Conservation (phyloP, 805 yeast species). For the Ogataea sp. region DNA sequence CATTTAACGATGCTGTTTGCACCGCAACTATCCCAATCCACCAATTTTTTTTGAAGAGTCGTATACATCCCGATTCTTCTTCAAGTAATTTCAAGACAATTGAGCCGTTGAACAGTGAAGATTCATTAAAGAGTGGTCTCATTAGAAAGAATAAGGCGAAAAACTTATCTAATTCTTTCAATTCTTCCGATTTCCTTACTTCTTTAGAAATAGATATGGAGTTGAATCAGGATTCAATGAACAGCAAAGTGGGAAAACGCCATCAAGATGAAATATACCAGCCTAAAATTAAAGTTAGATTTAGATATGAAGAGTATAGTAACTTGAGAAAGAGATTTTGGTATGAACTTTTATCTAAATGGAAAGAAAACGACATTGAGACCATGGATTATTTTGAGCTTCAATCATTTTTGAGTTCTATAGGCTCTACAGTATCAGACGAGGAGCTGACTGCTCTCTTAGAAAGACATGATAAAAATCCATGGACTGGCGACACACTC, state of each 20-base stretch:
- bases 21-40: slow-evolving; percentile 46
- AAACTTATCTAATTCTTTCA: slow-evolving; percentile 16
- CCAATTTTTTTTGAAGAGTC: slow-evolving; percentile 13
- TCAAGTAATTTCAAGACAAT: slow-evolving; percentile 5
- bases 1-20: slow-evolving; percentile 81
- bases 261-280: slow-evolving; percentile 22
- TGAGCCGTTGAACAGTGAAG: slow-evolving; percentile 6
- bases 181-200: slow-evolving; percentile 30
- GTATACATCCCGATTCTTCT: not conserved
- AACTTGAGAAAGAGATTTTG: slow-evolving; percentile 62
- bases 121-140: not conserved
- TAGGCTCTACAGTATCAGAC: slow-evolving; percentile 49
- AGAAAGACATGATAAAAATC: slow-evolving; percentile 32
- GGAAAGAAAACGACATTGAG: slow-evolving; percentile 33
- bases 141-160: slow-evolving; percentile 15
- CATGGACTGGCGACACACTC: slow-evolving; percentile 50
- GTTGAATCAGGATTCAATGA: slow-evolving; percentile 18
- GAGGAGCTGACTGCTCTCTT: slow-evolving; percentile 50
- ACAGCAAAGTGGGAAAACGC: slow-evolving; percentile 25
- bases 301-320: slow-evolving; percentile 60
- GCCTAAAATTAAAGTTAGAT: slow-evolving; percentile 52
- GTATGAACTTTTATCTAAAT: slow-evolving; percentile 43
- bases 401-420: slow-evolving; percentile 51
- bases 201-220: slow-evolving; percentile 29
- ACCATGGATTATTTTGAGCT: slow-evolving; percentile 52